phyloP scores from a whole-genome alignment of 179 eudicot genomes.

The Vitellaria paradoxa region DNA sequence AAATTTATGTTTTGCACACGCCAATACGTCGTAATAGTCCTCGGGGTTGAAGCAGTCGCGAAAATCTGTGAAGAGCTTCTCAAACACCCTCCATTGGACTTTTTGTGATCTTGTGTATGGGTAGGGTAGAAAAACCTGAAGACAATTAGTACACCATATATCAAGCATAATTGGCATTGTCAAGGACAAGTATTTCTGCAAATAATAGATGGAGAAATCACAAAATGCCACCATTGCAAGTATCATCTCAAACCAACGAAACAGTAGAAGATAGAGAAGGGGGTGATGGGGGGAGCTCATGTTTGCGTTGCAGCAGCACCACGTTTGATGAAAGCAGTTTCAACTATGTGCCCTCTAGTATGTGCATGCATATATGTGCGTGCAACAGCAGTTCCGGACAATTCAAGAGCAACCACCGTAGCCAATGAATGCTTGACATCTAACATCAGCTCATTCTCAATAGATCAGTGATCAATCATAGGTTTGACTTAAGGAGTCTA shows the following conservation, averaged over 20 bases:
- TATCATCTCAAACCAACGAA: background rate
- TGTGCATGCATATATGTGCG: too few relatives aligned
- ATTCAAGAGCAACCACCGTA: background rate
- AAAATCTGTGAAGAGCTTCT: constrained; percentile 80
- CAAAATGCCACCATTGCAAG: background rate
- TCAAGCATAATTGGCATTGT: background rate
- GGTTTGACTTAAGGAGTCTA: too few relatives aligned
- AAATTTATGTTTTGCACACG: constrained; percentile 63
- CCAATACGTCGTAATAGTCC: constrained; percentile 65
- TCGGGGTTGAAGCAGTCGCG: constrained; percentile 57
- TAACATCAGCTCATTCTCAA: too few relatives aligned
- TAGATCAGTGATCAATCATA: too few relatives aligned
- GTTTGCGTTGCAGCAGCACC: too few relatives aligned
- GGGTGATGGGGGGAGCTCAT: background rate
- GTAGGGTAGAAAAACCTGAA: constrained; percentile 69
- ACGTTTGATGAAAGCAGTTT: too few relatives aligned
- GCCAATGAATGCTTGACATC: too few relatives aligned
- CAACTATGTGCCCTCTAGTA: too few relatives aligned
- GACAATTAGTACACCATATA: background rate
- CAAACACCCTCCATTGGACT: constrained; percentile 71
- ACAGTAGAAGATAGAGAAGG: background rate
- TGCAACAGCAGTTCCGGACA: too few relatives aligned
- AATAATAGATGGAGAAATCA: background rate
- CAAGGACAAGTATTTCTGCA: background rate
- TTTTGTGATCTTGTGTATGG: constrained; percentile 69